These are phyloP conservation scores for Cryptococcus sp. DNA, from an alignment of 1,284 basidiomycete species.

Conservation along the genomic window DNA sequence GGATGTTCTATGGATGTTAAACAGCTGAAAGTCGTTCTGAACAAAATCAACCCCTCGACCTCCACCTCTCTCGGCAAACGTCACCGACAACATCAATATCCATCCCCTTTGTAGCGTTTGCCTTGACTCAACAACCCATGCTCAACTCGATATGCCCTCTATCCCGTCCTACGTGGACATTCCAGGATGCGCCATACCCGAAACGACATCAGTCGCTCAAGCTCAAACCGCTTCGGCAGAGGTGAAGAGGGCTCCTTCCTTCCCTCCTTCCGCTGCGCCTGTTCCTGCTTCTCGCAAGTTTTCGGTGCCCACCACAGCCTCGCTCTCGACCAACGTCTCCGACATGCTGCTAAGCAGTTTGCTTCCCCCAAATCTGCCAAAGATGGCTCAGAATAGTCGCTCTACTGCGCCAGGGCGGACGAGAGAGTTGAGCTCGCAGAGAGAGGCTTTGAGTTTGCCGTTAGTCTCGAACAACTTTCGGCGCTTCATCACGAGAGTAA, in stretches of 20 bases:
- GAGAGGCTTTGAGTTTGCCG: conserved; percentile 37
- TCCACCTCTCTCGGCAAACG: too few species aligned
- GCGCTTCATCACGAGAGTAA: conserved; percentile 42
- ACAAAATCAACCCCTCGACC: too few species aligned
- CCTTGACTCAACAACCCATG: too few species aligned
- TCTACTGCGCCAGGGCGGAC: conserved; percentile 9
- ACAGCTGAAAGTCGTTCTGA: too few species aligned
- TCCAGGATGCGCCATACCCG: conserved; percentile 1
- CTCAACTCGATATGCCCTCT: not conserved
- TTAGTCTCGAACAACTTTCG: conserved; percentile 44
- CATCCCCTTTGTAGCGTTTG: too few species aligned
- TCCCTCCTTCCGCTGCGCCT: conserved; percentile 5
- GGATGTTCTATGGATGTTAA: too few species aligned
- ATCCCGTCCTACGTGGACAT: conserved; percentile 1
- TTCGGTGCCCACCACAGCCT: conserved; percentile 13
- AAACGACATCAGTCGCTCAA: not conserved
- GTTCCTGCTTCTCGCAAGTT: conserved; percentile 14
- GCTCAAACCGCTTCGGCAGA: not conserved
- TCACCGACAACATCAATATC: too few species aligned
- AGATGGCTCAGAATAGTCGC: conserved; percentile 16
- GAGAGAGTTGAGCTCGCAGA: conserved; percentile 38
- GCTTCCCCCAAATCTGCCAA: conserved; percentile 39
- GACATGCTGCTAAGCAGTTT: conserved; percentile 38
- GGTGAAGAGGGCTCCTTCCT: not conserved
- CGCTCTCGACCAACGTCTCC: conserved; percentile 36